A percentile compares a stretch with the other conserved stretches of the same genome.
phyloP scores from a whole-genome alignment of 2,329 filamentous ascomycete species.

The Fusarium cyanostomum region DNA sequence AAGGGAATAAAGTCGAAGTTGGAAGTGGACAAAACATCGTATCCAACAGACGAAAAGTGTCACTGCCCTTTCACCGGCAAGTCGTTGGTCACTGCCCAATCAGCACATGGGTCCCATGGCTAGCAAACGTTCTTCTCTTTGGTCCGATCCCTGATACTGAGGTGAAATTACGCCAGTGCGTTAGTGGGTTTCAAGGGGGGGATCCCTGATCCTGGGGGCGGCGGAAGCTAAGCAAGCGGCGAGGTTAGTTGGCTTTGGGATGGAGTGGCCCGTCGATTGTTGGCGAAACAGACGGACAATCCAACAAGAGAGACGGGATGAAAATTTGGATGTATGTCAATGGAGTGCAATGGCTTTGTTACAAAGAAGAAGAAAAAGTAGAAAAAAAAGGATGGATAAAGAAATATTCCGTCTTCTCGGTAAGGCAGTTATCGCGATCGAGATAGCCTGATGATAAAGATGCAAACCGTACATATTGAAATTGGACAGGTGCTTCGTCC shows the following conservation, averaged over 20 bases:
- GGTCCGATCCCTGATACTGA: slow-evolving; percentile 55
- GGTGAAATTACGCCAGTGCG: slow-evolving; percentile 58
- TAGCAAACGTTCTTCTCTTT: slow-evolving; percentile 30
- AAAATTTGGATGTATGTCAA: neutral
- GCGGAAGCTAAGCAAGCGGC: slow-evolving; percentile 39
- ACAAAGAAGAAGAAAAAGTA: neutral
- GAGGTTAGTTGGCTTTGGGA: slow-evolving; percentile 26
- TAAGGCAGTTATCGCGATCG: neutral
- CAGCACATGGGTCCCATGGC: slow-evolving; percentile 11
- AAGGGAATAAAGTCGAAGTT: slow-evolving; percentile 8
- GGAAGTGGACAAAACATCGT: slow-evolving; percentile 23
- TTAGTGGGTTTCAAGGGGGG: slow-evolving; percentile 66
- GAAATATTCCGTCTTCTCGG: neutral
- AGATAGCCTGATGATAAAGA: slow-evolving; percentile 5
- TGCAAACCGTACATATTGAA: slow-evolving; percentile 27
- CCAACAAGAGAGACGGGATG: neutral
- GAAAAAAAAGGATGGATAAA: slow-evolving; percentile 3
- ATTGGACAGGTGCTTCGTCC: slow-evolving; percentile 32
- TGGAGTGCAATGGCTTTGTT: neutral
- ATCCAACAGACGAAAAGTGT: slow-evolving; percentile 12
- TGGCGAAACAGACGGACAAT: slow-evolving; percentile 24
- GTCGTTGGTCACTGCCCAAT: slow-evolving; percentile 26
- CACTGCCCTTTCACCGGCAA: neutral
- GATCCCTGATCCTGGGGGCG: slow-evolving; percentile 40
- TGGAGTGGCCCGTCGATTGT: slow-evolving; percentile 10